Percentiles rank a stretch among this genome's conserved stretches.
Evolutionary conservation across 176 grass and related monocot genomes (phyloP).

Genomic region (Musa beccarii): DNA sequence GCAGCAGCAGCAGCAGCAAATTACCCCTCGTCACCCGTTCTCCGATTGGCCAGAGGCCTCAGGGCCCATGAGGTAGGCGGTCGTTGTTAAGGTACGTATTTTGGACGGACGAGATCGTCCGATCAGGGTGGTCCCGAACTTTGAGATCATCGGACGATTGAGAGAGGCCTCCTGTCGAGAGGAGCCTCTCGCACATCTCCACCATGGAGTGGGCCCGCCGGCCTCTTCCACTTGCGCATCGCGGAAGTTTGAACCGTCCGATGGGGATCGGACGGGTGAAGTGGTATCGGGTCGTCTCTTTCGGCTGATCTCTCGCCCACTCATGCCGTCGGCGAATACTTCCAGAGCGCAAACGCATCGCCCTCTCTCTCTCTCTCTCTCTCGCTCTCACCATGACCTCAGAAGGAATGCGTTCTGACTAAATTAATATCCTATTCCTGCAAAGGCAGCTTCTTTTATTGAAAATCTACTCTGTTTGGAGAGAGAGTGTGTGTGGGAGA

Average conservation of each 20-base stretch:
- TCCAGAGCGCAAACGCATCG: background rate
- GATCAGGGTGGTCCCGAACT: background rate
- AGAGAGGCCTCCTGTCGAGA: background rate
- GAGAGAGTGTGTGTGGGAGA: background rate
- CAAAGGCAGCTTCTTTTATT: background rate
- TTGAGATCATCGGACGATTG: background rate
- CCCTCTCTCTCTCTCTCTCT: background rate
- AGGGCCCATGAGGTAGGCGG: background rate
- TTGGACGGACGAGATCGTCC: background rate
- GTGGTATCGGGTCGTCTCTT: background rate
- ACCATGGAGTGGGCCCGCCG: background rate
- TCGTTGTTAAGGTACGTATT: background rate
- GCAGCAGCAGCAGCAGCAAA: no score
- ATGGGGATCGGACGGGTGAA: background rate
- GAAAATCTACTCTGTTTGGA: background rate
- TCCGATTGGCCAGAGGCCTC: background rate
- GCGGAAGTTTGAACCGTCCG: background rate
- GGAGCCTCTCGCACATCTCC: background rate
- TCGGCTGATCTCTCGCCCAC: background rate
- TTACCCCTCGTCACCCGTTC: background rate
- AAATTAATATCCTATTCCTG: background rate
- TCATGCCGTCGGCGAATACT: background rate
- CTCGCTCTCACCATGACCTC: background rate
- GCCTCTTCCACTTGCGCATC: background rate
- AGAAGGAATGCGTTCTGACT: background rate